Percentiles rank a stretch among this genome's conserved stretches.
phyloP scores from a whole-genome alignment of 2,329 filamentous ascomycete species.

The Ceratocystis variospora region DNA sequence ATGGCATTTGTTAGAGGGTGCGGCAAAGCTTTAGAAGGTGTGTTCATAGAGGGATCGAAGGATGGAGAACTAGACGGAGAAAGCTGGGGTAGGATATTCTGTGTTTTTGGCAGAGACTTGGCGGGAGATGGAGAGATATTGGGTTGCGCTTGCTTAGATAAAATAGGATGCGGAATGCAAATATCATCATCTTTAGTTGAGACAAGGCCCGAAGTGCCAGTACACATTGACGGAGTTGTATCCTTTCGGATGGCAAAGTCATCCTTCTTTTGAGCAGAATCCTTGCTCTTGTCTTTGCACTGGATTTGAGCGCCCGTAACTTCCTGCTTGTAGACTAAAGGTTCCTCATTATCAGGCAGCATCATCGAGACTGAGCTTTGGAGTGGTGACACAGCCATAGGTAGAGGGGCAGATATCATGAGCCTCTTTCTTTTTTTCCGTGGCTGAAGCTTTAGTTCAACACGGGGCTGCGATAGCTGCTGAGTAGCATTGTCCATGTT shows the following conservation, averaged over 20 bases:
- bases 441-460: constrained; percentile 8
- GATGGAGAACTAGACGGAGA: background rate
- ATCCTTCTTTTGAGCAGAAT: background rate
- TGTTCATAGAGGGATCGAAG: background rate
- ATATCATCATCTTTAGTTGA: background rate
- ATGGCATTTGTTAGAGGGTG: background rate
- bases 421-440: constrained; percentile 8
- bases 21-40: background rate
- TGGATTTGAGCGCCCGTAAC: no score
- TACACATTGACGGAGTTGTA: background rate
- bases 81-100: background rate
- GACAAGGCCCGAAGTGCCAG: background rate
- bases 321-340: background rate
- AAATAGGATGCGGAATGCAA: background rate
- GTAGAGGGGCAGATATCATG: constrained; percentile 11
- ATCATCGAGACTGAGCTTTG: background rate
- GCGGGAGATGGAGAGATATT: background rate
- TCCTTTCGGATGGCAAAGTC: background rate
- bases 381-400: background rate
- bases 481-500: background rate
- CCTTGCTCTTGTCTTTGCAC: background rate
- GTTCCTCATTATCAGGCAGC: background rate
- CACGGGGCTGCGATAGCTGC: constrained; percentile 8
- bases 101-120: background rate
- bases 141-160: background rate